Evolutionary conservation across 805 yeast species (phyloP).

Genomic region (Candida palmyrensis): DNA sequence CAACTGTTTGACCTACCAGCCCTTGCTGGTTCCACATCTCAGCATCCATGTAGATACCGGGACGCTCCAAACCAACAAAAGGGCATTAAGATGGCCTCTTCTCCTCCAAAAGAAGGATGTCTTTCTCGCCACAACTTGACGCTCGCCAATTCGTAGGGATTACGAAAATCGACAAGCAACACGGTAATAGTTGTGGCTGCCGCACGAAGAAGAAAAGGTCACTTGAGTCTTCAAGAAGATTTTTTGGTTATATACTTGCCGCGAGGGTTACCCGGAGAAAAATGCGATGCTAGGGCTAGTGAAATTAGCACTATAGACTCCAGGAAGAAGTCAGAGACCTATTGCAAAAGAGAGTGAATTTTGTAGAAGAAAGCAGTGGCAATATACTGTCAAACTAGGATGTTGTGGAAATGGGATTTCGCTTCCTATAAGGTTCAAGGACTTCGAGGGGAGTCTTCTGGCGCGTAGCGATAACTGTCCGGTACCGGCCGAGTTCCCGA

Average conservation of each 20-base stretch:
- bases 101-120: conserved; percentile 29
- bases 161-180: conserved; percentile 46
- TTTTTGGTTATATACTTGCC: conserved; percentile 1
- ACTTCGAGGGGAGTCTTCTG: too few relatives aligned
- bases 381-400: too few relatives aligned
- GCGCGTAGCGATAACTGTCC: too few relatives aligned
- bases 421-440: too few relatives aligned
- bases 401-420: too few relatives aligned
- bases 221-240: neutral
- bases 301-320: too few relatives aligned
- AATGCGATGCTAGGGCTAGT: too few relatives aligned
- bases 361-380: too few relatives aligned
- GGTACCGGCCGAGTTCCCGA: too few relatives aligned
- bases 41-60: conserved; percentile 10
- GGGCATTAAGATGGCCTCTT: conserved; percentile 44
- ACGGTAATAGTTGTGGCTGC: conserved; percentile 49
- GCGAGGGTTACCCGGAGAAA: conserved; percentile 3
- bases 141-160: conserved; percentile 46
- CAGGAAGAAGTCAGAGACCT: too few relatives aligned
- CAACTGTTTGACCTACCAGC: conserved; percentile 43
- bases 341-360: too few relatives aligned
- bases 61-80: conserved; percentile 23
- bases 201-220: conserved; percentile 36
- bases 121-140: conserved; percentile 47
- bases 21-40: conserved; percentile 30